Conservation (phyloP, 1,284 basidiomycete genomes). For the Chondrostereum purpureum region DNA sequence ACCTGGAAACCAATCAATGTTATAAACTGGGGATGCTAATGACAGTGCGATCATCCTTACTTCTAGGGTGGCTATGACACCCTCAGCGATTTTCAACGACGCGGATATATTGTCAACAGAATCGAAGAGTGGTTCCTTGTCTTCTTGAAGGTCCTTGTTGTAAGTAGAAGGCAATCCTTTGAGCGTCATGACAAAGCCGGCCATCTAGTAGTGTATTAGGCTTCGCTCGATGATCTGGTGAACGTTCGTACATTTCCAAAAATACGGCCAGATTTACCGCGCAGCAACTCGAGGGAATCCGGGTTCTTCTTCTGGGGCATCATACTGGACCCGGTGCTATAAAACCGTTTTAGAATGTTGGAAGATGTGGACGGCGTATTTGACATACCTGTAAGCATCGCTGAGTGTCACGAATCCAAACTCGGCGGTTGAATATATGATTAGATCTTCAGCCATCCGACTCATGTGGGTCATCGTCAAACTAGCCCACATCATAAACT, state of each 20-base stretch:
- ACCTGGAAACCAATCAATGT: conserved; percentile 43
- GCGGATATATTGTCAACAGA: conserved; percentile 87
- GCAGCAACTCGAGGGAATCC: conserved; percentile 89
- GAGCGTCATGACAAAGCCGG: conserved; percentile 97
- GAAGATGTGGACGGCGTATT: background rate
- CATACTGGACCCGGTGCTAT: conserved; percentile 94
- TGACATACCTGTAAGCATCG: conserved; percentile 85
- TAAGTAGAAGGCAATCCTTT: conserved; percentile 98
- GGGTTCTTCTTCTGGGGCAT: conserved; percentile 99
- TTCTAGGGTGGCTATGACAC: conserved; percentile 86
- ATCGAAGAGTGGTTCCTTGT: conserved; percentile 97
- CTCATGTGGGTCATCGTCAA: conserved; percentile 91
- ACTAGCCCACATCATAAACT: conserved; percentile 96
- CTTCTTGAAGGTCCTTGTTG: conserved; percentile 98
- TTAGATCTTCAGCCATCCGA: conserved; percentile 92
- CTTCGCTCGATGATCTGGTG: too few species aligned
- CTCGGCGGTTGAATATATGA: conserved; percentile 95
- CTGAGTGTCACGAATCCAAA: conserved; percentile 93
- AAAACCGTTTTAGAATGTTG: conserved; percentile 3
- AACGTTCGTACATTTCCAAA: conserved; percentile 89
- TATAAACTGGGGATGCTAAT: background rate
- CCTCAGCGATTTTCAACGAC: conserved; percentile 89
- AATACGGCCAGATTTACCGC: conserved; percentile 91
- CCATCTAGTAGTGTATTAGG: too few species aligned
- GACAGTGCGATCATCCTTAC: conserved; percentile 36